phyloP scores from a whole-genome alignment of 2,329 filamentous ascomycete genomes.

The Rutstroemia sp. region DNA sequence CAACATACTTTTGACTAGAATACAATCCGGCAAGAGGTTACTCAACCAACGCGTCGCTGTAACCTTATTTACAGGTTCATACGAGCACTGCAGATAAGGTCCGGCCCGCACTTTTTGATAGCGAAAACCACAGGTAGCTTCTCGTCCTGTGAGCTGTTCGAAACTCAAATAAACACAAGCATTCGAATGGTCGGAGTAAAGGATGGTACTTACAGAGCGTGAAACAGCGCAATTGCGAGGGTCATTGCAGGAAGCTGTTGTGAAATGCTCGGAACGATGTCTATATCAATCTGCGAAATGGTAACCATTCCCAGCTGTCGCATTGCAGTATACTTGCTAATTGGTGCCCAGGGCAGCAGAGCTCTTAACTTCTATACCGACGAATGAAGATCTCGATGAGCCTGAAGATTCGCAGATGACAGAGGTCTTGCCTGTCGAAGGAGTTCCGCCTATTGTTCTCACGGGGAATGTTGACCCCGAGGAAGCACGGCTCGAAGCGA shows the following conservation, averaged over 20 bases:
- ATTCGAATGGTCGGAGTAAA: not conserved
- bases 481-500: slow-evolving; percentile 69
- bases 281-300: slow-evolving; percentile 96
- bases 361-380: slow-evolving; percentile 73
- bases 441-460: slow-evolving; percentile 42
- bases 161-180: not conserved
- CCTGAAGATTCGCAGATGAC: slow-evolving; percentile 54
- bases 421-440: slow-evolving; percentile 38
- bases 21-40: not conserved
- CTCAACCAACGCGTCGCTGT: not conserved
- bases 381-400: slow-evolving; percentile 41
- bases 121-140: not conserved
- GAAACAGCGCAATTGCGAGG: slow-evolving; percentile 48
- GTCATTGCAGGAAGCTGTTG: slow-evolving; percentile 74
- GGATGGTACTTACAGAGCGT: slow-evolving; percentile 39
- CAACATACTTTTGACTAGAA: not conserved
- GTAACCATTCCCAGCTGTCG: slow-evolving; percentile 38
- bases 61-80: not conserved
- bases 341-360: slow-evolving; percentile 71
- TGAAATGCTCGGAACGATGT: slow-evolving; percentile 89
- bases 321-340: slow-evolving; percentile 2
- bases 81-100: not conserved
- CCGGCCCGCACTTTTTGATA: not conserved
- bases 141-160: not conserved
- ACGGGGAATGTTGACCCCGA: slow-evolving; percentile 56